Evolutionary conservation across 345 rosid species (phyloP), one percentile per base, ranked within the genome.

Genomic region (Gossypium ekmanianum): DNA sequence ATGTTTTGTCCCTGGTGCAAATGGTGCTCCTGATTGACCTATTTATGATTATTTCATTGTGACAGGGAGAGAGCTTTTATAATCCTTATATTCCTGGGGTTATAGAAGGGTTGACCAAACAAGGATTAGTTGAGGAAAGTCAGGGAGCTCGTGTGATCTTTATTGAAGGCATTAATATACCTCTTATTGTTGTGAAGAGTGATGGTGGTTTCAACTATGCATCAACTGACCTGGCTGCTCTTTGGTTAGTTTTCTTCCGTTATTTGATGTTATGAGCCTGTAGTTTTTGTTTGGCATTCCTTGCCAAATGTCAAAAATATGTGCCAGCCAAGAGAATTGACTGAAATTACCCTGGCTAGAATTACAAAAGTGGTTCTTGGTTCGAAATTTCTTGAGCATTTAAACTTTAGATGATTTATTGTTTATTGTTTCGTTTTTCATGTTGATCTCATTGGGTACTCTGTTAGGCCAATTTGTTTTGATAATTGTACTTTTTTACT

Each of bases 151-250:
- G 90, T 81, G 98, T 95, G 63, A 90, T 95, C 68, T 85, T 86
- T 75, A 22, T 91, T 52, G 94, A 91, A 77, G 98, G 99, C 61
- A 45, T 74, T 75, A 85, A 86, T 71, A 91, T 91, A 78, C 99
- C 99, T 67, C 93, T 95, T 79, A 95, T 95, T 51, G 91, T 95
- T 76, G 92, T 95, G 78, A 95, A 95, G 92, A 93, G 92, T 80
- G 98, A 93, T 73, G 99, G 98, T 58, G 98, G 98, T 73, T 95
- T 72, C 88, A 93, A 93, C 84, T 95, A 95, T 79, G 98, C 98
- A 27, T 91, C 98, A 59, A 95, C 99, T 67, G 99, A 95, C 81
- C 80, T 95, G 48, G 12, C 99, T 81, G 98, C 99, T 71, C 88
- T 95, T 72, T 91, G 99, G 99, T 95, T 71, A 79, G 92, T 82